Evolutionary conservation across 768 basidiomycete genomes (phyloP).

Genomic region (Tricholoma terreum): DNA sequence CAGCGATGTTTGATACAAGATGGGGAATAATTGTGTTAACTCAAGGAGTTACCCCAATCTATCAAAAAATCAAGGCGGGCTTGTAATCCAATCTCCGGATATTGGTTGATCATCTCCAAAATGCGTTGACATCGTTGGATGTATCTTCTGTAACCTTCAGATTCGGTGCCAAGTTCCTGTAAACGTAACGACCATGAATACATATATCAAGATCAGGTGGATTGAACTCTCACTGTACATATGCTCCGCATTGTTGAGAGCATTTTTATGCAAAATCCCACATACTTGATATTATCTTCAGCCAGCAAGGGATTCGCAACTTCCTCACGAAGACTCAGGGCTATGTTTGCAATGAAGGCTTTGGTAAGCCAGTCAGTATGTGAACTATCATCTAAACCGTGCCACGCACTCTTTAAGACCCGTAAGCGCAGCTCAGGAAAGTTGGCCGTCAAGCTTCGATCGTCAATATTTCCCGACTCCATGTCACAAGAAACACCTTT

Average conservation of each 20-base stretch:
- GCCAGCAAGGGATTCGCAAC: slow-evolving; percentile 13
- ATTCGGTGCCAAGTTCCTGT: neutral
- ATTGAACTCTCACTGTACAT: neutral
- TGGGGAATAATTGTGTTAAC: neutral
- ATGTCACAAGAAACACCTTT: slow-evolving; percentile 4
- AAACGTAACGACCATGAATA: neutral
- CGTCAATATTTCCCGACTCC: neutral
- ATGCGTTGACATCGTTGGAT: neutral
- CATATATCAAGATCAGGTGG: neutral
- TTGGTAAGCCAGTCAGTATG: neutral
- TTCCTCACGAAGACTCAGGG: slow-evolving; percentile 31
- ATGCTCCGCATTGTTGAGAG: slow-evolving; percentile 47
- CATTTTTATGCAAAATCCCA: slow-evolving; percentile 42
- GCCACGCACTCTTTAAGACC: slow-evolving; percentile 13
- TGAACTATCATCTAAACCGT: neutral
- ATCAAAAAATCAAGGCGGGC: neutral
- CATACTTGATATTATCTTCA: slow-evolving; percentile 34
- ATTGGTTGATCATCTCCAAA: neutral
- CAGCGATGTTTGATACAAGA: no score
- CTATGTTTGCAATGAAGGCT: slow-evolving; percentile 49
- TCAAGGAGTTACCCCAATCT: neutral
- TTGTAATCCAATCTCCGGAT: neutral
- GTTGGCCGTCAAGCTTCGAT: neutral
- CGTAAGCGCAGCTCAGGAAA: slow-evolving; percentile 18
- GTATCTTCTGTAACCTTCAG: neutral